Evolutionary conservation across 257 asterid genomes (phyloP).

Genomic region (Craterostigma plantagineum): DNA sequence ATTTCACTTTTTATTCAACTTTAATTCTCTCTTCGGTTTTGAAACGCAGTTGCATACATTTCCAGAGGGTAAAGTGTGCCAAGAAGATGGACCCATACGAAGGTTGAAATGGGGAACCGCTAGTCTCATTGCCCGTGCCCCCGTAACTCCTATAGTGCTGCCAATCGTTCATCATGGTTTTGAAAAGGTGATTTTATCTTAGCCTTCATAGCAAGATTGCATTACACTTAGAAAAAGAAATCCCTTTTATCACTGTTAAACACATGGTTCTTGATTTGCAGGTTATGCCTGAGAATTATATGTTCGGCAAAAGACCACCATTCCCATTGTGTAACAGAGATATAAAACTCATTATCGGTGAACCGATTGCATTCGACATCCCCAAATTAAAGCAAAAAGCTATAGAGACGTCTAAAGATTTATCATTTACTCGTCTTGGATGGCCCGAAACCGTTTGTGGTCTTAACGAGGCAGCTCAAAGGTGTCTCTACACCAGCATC

Average conservation of each 20-base stretch:
- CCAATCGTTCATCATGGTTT: constrained; percentile 88
- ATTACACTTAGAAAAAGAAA: no score
- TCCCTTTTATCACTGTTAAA: neutral
- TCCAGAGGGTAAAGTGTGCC: constrained; percentile 96
- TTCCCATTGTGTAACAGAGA: constrained; percentile 58
- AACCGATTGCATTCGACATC: constrained; percentile 62
- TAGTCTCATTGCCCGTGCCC: constrained; percentile 92
- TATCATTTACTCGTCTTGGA: constrained; percentile 17
- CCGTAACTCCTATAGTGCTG: constrained; percentile 78
- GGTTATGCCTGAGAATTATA: constrained; percentile 91
- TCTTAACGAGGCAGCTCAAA: constrained; percentile 73
- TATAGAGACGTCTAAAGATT: constrained; percentile 26
- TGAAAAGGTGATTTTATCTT: constrained; percentile 37
- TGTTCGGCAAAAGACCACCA: constrained; percentile 54
- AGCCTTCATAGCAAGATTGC: no score
- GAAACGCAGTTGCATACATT: constrained; percentile 96
- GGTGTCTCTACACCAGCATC: constrained; percentile 44
- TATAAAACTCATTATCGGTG: constrained; percentile 49
- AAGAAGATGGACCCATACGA: constrained; percentile 76
- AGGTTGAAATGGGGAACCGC: constrained; percentile 98
- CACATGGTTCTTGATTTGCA: constrained; percentile 12
- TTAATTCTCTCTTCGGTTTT: no score
- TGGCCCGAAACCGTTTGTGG: constrained; percentile 58
- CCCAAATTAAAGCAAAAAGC: constrained; percentile 61
- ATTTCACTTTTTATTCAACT: no score